Evolutionary conservation across 1,139 yeast species (phyloP).

Genomic region (Yamadazyma trypodendri): DNA sequence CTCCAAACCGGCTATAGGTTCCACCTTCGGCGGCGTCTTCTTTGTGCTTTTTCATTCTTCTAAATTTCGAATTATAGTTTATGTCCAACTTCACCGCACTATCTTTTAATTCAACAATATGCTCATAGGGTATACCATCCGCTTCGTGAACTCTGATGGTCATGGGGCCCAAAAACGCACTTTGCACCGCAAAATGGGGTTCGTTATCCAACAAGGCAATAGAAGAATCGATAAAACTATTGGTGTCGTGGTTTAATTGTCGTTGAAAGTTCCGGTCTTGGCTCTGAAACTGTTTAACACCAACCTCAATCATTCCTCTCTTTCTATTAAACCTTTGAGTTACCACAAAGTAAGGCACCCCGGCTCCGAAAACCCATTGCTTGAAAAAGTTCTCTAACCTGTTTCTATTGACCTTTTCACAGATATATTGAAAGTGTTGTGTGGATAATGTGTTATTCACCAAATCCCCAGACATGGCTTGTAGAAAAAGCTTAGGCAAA

Average conservation of each 20-base stretch:
- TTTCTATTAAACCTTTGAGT: conserved; percentile 93
- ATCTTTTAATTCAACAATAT: conserved; percentile 88
- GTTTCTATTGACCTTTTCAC: conserved; percentile 91
- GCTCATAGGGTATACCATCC: conserved; percentile 99
- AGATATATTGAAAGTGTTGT: conserved; percentile 81
- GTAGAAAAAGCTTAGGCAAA: conserved; percentile 84
- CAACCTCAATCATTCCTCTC: conserved; percentile 91
- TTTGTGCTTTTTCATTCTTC: conserved; percentile 60
- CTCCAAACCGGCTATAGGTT: conserved; percentile 69
- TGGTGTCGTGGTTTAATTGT: conserved; percentile 18
- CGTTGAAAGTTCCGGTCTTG: conserved; percentile 42
- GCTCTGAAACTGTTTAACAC: conserved; percentile 83
- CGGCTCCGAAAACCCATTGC: conserved; percentile 91
- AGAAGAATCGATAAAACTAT: conserved; percentile 48
- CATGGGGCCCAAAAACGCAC: conserved; percentile 85
- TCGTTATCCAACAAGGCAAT: conserved; percentile 41
- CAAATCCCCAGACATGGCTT: conserved; percentile 94
- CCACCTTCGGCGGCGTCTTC: conserved; percentile 44
- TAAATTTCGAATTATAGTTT: conserved; percentile 90
- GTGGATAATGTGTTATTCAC: conserved; percentile 78
- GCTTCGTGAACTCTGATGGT: conserved; percentile 97
- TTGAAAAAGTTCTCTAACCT: conserved; percentile 80
- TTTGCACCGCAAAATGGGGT: conserved; percentile 35
- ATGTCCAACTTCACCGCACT: conserved; percentile 84
- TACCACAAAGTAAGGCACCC: conserved; percentile 84